Evolutionary conservation across 495 filamentous ascomycete species (phyloP), one percentile per base, ranked within the genome.

Genomic region (Neurospora sp.): DNA sequence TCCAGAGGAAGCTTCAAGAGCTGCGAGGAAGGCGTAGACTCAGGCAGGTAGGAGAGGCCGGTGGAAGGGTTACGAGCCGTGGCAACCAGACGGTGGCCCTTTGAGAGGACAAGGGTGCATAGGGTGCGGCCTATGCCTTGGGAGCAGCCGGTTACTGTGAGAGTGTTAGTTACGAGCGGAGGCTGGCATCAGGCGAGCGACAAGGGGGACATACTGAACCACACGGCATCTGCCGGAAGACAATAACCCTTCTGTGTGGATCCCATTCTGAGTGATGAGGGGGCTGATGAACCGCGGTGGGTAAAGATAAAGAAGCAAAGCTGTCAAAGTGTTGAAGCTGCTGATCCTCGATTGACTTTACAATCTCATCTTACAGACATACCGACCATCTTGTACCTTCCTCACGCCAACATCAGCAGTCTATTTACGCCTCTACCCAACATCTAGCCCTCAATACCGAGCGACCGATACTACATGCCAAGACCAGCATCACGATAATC

Each of bases 141-240:
- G 42, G 85, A 87, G 77, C 84, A 87, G 59, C 85, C 85, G 70
- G 85, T 87, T 38, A 87, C 84, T 86, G 40, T 28, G 37, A 13
- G n/a, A 39, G 43, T 62, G 70, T 73, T 69, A 66, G 45, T 43
- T 37, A 39, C 17, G 15, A 36, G 62, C 40, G 2, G 45, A 39
- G 34, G 40, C n/a, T 42, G 54, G 36, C 36, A 36, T 21, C 17
- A 19, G 17, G 37, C 17, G 45, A 59, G n/a, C 17, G 19, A 24
- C 7, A 69, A 36, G 17, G 43, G 39, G 0, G 28, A 76, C 83
- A 79, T 71, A 86, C 84, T 84, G 72, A 88, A 83, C 86, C 85
- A 88, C 77, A 84, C 82, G 13, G 85, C 85, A 69, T 85, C 82
- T 0, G 75, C 15, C 37, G 85, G 85, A 54, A 87, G 81, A n/a